Conservation (phyloP, 163 green algal species). For the Scenedesmus sp. region DNA sequence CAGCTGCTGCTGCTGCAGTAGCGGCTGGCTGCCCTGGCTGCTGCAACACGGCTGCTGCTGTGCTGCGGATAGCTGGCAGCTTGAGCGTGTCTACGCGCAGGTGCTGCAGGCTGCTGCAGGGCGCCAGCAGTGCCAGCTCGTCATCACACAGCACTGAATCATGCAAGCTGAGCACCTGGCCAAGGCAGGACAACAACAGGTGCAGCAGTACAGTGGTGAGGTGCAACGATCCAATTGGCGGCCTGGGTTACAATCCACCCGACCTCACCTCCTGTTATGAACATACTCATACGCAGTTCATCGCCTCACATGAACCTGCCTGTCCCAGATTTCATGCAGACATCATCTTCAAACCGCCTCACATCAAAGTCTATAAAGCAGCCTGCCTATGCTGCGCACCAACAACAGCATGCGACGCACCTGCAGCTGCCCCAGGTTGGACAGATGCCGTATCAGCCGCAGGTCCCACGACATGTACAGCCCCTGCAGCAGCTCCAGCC, state of each 20-base stretch:
- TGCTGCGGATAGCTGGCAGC: conserved; percentile 9
- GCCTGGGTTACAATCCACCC: too few relatives aligned
- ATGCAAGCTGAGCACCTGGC: conserved; percentile 38
- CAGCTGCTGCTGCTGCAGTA: not conserved
- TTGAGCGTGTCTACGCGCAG: conserved; percentile 25
- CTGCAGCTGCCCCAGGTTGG: not conserved
- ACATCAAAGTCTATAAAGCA: too few relatives aligned
- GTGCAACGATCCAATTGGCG: too few relatives aligned
- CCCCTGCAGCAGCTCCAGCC: conserved; percentile 40
- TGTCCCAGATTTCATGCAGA: too few relatives aligned
- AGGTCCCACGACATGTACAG: conserved; percentile 47
- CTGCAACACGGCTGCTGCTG: not conserved
- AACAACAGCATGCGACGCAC: not conserved
- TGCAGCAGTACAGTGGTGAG: not conserved
- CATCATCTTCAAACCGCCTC: too few relatives aligned
- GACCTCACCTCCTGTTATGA: too few relatives aligned
- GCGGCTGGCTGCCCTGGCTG: not conserved
- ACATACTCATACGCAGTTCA: too few relatives aligned
- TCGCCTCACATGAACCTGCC: too few relatives aligned
- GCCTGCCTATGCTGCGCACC: too few relatives aligned
- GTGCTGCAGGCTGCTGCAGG: not conserved
- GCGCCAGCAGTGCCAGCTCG: conserved; percentile 5
- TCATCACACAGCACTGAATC: conserved; percentile 35
- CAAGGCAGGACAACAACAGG: not conserved
- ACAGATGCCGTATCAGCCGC: conserved; percentile 21